phyloP scores from a whole-genome alignment of 495 filamentous ascomycete species.

The Penicillium arizonense region DNA sequence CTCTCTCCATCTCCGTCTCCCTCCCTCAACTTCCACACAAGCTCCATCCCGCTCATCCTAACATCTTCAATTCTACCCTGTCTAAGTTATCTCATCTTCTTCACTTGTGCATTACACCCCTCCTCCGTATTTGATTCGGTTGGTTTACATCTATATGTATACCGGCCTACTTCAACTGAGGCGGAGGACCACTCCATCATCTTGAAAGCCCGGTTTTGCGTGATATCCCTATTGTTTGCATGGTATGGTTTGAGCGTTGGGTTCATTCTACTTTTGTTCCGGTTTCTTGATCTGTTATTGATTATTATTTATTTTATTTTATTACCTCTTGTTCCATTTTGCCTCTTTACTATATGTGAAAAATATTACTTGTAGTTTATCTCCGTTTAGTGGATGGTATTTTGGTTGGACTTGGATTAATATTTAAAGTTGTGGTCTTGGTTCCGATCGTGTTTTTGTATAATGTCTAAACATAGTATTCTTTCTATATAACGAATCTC shows the following conservation, averaged over 20 bases:
- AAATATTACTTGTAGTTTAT: slow-evolving; percentile 22
- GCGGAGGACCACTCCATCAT: slow-evolving; percentile 6
- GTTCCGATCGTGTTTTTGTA: too few species aligned
- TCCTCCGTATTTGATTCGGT: slow-evolving; percentile 10
- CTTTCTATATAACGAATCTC: too few species aligned
- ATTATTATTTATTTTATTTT: slow-evolving; percentile 1
- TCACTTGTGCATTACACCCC: slow-evolving; percentile 13
- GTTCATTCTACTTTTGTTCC: slow-evolving; percentile 13
- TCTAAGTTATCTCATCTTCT: slow-evolving; percentile 1
- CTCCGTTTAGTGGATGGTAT: not conserved
- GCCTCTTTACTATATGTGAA: slow-evolving; percentile 18
- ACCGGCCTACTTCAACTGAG: not conserved
- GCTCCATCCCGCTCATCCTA: slow-evolving; percentile 9
- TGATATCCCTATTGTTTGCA: slow-evolving; percentile 35
- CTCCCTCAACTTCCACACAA: not conserved
- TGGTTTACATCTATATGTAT: slow-evolving; percentile 1
- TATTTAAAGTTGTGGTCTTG: too few species aligned
- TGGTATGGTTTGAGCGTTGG: slow-evolving; percentile 30
- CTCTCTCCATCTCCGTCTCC: not conserved
- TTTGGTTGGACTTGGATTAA: too few species aligned
- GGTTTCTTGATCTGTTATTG: slow-evolving; percentile 1
- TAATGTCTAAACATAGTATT: too few species aligned
- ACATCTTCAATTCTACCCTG: slow-evolving; percentile 3
- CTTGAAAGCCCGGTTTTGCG: slow-evolving; percentile 25
- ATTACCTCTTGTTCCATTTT: slow-evolving; percentile 2